Base-by-base conservation (phyloP, 306 rosid species). In the Aeschynomene evenia region DNA sequence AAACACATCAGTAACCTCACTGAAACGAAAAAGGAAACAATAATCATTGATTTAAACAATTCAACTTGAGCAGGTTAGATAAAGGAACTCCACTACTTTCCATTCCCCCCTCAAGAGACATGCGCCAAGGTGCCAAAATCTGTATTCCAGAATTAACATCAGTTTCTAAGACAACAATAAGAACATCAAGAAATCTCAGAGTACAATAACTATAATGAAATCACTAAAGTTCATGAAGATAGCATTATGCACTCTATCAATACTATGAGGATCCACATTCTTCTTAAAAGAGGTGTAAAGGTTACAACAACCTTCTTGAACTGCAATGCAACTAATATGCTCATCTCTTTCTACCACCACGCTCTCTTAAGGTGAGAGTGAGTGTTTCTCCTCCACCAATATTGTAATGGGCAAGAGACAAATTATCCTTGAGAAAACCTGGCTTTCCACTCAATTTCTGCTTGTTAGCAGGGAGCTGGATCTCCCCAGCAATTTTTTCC, bases 271-370 rank as follows among this genome's bases (percentile, higher is more conserved):
- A 71, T 74, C 60, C 63, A 43, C 83, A 63, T 53, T 79, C 71
- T 77, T 73, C 61, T 63, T 20, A 9, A 42, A n/a, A 53, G 78
- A 61, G 78, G 79, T 66, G 79, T 73, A 51, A 78, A 81, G 77
- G 71, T 70, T 81, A 79, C 85, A 76, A 77, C 65, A 74, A 80
- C 76, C 85, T 82, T 87, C 92, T 87, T 56, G 63, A 70, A 43
- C 9, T 23, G 75, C 51, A 16, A 16, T 58, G 71, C 74, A 37
- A 37, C 68, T 49, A 76, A 56, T 59, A 39, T 42, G 54, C 61
- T 91, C 83, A 88, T 87, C 92, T 85, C 90, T 89, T 90, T 87
- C 98, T 88, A 81, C 98, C 98, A 80, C 97, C 98, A 72, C 96
- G 95, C 85, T 94, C 98, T 81, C 98, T 88, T 63, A 94, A 70